Base-by-base conservation (phyloP, 2,329 filamentous ascomycete species). In the Fusarium abutilonis region DNA sequence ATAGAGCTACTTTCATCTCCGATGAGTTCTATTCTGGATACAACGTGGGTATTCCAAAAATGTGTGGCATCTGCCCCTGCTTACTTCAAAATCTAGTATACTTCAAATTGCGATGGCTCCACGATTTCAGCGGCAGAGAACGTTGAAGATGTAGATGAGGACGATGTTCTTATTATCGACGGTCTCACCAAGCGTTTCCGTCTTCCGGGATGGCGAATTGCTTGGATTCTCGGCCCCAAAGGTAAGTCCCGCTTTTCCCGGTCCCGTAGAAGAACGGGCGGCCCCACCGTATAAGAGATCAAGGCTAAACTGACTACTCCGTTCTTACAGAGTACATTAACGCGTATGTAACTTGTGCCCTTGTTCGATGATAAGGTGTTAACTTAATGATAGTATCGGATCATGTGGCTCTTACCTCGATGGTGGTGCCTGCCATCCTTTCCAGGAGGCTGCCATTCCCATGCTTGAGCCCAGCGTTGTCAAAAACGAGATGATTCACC, bases 181-280 rank as follows among this genome's bases (percentile, higher is more conserved):
- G 94, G 94, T 45, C 84, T 98, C 23, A 98, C 94, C 69, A 98
- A 98, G 85, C 90, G 94, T 61, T 98, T 98, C 85, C 89, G 94
- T 67, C 87, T 98, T 29, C 94, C 94, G 2, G 94, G 94, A 60
- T 98, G 94, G 93, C 90, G 94, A 74, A 93, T 98, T 39, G 93
- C 94, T 7, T 98, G 94, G 94, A 93, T 98, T 68, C 76, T 98
- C 52, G 94, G 94, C 2, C 94, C 94, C 66, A 97, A 97, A 82
- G 77, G 77, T 79, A 70, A 69, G 76, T 10, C 29, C 17, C 41
- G 14, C 11, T 14, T 10, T 29, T 14, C 19, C 19, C 19, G 19
- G 19, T 4, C 19, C 19, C 19, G 19, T 19, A 19, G 3, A 19
- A 19, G 19, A 19, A 3, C 19, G 19, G 19, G 4, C 19, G 19